A percentile compares a stretch with the other conserved stretches of the same genome.
Conservation (phyloP, 371 early-diverging fungal species). For the Phascolomyces articulosus region DNA sequence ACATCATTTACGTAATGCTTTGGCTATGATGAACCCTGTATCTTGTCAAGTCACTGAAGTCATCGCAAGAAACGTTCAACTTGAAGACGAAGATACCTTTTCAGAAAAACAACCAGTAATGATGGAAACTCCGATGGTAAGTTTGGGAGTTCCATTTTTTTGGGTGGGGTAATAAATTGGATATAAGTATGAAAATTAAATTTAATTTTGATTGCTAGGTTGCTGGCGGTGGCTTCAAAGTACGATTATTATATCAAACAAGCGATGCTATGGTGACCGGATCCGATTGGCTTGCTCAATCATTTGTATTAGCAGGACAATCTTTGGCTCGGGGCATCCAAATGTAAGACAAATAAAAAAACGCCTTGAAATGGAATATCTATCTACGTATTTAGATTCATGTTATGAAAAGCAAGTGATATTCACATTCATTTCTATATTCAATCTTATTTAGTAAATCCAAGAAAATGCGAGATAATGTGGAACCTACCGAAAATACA, state of each 20-base stretch:
- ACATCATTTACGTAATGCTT: slow-evolving; percentile 39
- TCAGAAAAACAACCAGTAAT: slow-evolving; percentile 14
- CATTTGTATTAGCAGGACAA: slow-evolving; percentile 33
- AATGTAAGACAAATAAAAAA: slow-evolving; percentile 8
- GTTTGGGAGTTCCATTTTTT: background rate
- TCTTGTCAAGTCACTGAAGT: slow-evolving; percentile 42
- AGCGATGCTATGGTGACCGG: slow-evolving; percentile 37
- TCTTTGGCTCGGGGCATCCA: slow-evolving; percentile 32
- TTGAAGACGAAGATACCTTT: slow-evolving; percentile 12
- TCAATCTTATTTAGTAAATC: background rate
- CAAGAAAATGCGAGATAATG: slow-evolving; percentile 9
- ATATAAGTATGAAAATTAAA: background rate
- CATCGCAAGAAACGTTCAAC: slow-evolving; percentile 33
- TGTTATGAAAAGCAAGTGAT: background rate
- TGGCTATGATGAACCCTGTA: slow-evolving; percentile 37
- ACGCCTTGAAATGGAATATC: too few species aligned
- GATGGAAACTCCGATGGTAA: slow-evolving; percentile 10
- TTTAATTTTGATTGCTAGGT: background rate
- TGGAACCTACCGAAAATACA: slow-evolving; percentile 26
- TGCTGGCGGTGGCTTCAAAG: slow-evolving; percentile 17
- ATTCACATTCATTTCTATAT: background rate
- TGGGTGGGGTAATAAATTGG: too few species aligned
- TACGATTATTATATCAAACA: slow-evolving; percentile 31
- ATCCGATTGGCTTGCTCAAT: slow-evolving; percentile 41
- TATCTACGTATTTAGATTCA: too few species aligned